Evolutionary conservation across 2,329 filamentous ascomycete species (phyloP), one percentile per base, ranked within the genome.

Genomic region (Epichloe elymi): DNA sequence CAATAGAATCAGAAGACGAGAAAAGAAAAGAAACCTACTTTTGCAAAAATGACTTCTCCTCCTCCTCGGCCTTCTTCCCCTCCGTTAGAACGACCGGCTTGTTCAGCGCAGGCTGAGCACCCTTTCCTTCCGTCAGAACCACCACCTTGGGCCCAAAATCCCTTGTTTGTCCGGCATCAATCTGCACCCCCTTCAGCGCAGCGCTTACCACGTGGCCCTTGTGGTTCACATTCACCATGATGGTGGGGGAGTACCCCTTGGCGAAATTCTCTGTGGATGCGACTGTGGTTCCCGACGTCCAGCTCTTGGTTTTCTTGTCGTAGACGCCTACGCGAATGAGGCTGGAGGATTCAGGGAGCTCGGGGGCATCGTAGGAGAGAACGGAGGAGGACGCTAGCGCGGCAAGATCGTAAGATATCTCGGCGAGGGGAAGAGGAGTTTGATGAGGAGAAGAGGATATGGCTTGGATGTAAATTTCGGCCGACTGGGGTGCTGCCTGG

Each of bases 41-140:
- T 66, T 85, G 81, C 51, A 85, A 62, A 55, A 85, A 73, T 2
- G 76, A 73, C 74, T 83, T 85, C 68, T 85, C 79, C 50, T 66
- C 67, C 60, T 71, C 70, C 51, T 67, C 74, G 41, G 74, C 74
- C 63, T 78, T 72, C 68, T 73, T 79, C 15, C 82, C 82, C 56
- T 82, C 76, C 0, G 78, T 70, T 55, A 85, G 65, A 46, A 83
- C 75, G 38, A 86, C 72, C 3, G 82, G 81, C 66, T 76, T 78
- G 59, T 83, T 84, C 59, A 85, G 66, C 57, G 74, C 73, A 2
- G 80, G 79, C 61, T 75, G 71, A 62, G 72, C 74, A 2, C 79
- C 82, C 51, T 63, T 66, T 44, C 60, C 64, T 41, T 73, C 68
- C 23, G 70, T 65, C 43, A 75, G 60, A 46, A 85, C 66, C 49